Base-by-base conservation (phyloP, 2,329 filamentous ascomycete species). In the Diaporthe velutina region DNA sequence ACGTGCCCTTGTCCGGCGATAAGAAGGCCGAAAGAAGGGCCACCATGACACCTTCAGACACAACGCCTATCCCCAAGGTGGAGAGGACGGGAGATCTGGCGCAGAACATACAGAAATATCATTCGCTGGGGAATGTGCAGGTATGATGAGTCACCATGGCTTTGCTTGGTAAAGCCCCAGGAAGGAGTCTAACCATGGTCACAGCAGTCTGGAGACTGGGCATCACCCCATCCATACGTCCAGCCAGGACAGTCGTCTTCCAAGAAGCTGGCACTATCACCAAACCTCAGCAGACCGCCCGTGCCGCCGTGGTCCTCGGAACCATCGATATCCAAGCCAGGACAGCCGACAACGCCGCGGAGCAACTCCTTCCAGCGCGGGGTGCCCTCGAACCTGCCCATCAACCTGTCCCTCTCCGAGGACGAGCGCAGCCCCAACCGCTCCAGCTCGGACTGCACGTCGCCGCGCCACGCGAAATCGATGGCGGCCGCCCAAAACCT, bases 1-100 rank as follows among this genome's bases (percentile, higher is more conserved):
- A 98, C 80, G 90, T 96, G 70, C 94, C 94, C 1, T 86, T 98
- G 67, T 93, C 92, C 1, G 84, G 84, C 8, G 88, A 89, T 28
- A 88, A 86, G 80, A 85, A 85, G 75, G 57, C 82, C 22, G 88
- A 89, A 75, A 85, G 86, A 75, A 85, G 85, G 78, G 82, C 81
- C 35, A 87, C 86, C 77, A 25, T 33, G 33, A 85, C 80, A 45
- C 82, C 84, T 3, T 83, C 84, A 35, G 80, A 79, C 19, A 40
- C 75, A 33, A 35, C 68, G 17, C 61, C 73, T 25, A 25, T 64
- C 12, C 73, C 73, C 33, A 74, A 76, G 61, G 50, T 77, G 3
- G 77, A 78, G 35, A 75, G 75, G 50, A 78, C 33, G 38, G 73
- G 64, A 8, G 79, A 80, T 7, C 30, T 79, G n/a, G 73, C 75